These are phyloP conservation scores for Podospora appendiculata DNA, from an alignment of 495 filamentous ascomycete species.

Conservation along the genomic window DNA sequence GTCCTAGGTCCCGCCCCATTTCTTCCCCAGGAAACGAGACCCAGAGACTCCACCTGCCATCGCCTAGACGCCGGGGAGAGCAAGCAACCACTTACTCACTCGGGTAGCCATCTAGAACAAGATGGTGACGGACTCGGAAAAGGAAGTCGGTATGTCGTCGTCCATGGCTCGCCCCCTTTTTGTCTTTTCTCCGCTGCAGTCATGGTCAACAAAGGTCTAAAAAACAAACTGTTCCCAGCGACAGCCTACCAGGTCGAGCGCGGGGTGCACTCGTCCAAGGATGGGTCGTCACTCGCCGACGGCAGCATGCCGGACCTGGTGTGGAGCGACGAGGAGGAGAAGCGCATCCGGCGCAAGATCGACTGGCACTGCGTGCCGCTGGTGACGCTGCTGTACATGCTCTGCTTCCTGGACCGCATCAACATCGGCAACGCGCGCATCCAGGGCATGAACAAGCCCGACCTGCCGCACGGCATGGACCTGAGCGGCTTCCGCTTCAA, in stretches of 20 bases:
- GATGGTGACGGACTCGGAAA: too few species aligned
- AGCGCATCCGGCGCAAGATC: conserved; percentile 39
- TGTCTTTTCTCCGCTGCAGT: too few species aligned
- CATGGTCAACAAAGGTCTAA: too few species aligned
- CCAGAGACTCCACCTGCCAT: too few species aligned
- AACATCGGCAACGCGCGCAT: conserved; percentile 62
- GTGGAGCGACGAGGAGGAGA: conserved; percentile 48
- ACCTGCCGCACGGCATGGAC: conserved; percentile 31
- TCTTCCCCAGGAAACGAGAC: too few species aligned
- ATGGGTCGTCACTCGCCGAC: conserved; percentile 8
- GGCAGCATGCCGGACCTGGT: conserved; percentile 16
- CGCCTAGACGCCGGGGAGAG: too few species aligned
- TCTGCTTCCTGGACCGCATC: conserved; percentile 42
- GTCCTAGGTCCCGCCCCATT: too few species aligned
- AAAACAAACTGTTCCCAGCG: too few species aligned
- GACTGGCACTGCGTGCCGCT: conserved; percentile 46
- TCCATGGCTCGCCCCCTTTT: too few species aligned
- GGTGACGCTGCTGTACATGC: conserved; percentile 46
- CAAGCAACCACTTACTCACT: too few species aligned
- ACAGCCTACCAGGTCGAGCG: conserved; percentile 1
- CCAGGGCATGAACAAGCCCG: conserved; percentile 39
- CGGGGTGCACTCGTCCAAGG: conserved; percentile 11
- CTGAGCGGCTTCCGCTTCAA: conserved; percentile 48
- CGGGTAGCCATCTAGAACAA: too few species aligned
- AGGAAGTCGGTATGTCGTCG: too few species aligned